These are phyloP conservation scores for Puya raimondii DNA, from an alignment of 176 grass and related monocot species.

Conservation along the genomic window DNA sequence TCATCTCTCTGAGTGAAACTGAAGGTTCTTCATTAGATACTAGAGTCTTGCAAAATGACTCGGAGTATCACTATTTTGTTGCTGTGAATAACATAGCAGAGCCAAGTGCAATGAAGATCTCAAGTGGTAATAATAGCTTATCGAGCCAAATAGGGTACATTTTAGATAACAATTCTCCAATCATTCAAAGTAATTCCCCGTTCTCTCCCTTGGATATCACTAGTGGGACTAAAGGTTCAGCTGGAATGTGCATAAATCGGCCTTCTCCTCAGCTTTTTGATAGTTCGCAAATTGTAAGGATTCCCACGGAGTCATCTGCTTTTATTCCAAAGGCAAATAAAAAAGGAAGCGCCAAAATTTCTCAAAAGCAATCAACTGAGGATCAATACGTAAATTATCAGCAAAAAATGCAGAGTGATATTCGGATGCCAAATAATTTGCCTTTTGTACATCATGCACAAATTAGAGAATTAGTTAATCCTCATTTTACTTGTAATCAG, in stretches of 20 bases:
- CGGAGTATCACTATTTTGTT: conserved; percentile 71
- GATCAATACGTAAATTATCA: conserved; percentile 33
- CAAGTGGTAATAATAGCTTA: conserved; percentile 63
- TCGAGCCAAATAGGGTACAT: conserved; percentile 34
- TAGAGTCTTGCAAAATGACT: conserved; percentile 23
- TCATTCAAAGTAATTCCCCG: conserved; percentile 22
- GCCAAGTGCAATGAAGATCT: conserved; percentile 30
- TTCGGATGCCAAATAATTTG: conserved; percentile 10
- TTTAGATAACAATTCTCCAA: conserved; percentile 27
- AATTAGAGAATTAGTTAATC: conserved; percentile 21
- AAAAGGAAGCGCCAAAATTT: conserved; percentile 29
- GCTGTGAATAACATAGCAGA: conserved; percentile 75
- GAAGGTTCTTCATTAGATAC: conserved; percentile 38
- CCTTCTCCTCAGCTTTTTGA: conserved; percentile 39
- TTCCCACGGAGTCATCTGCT: conserved; percentile 23
- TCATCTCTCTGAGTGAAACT: conserved; percentile 53
- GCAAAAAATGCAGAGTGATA: conserved; percentile 21
- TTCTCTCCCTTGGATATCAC: conserved; percentile 27
- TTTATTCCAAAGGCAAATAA: conserved; percentile 29
- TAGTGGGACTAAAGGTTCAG: conserved; percentile 13
- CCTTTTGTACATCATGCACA: conserved; percentile 28
- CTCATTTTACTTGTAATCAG: conserved; percentile 26
- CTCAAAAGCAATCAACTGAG: conserved; percentile 22
- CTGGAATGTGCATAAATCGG: conserved; percentile 17
- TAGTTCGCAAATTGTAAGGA: conserved; percentile 18